Evolutionary conservation across 345 rosid species (phyloP).

Genomic region (Camelina hispida): DNA sequence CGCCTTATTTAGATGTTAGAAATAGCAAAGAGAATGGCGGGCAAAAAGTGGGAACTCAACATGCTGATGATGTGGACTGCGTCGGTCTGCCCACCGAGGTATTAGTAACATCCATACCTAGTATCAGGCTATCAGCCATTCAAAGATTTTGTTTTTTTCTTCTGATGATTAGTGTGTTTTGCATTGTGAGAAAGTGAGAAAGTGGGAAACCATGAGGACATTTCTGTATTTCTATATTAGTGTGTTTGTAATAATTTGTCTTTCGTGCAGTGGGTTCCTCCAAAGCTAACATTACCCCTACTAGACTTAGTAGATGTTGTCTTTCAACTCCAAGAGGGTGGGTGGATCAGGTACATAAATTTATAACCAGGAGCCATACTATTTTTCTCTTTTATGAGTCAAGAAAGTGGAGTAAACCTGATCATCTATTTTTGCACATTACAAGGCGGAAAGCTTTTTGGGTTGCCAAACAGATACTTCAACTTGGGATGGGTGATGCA

Average conservation of each 20-base stretch:
- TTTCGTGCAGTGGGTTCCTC: slow-evolving; percentile 94
- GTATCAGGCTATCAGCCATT: slow-evolving; percentile 27
- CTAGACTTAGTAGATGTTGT: slow-evolving; percentile 90
- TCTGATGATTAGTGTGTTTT: slow-evolving; percentile 10
- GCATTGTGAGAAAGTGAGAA: slow-evolving; percentile 1
- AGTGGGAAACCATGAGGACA: slow-evolving; percentile 19
- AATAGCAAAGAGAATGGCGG: slow-evolving; percentile 52
- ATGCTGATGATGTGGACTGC: slow-evolving; percentile 52
- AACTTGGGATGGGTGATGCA: slow-evolving; percentile 99
- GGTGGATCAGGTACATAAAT: slow-evolving; percentile 90
- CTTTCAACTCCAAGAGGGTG: slow-evolving; percentile 97
- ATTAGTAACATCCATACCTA: slow-evolving; percentile 21
- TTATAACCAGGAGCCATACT: neutral
- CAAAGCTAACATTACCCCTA: slow-evolving; percentile 78
- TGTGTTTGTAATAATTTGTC: slow-evolving; percentile 32
- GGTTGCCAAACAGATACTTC: slow-evolving; percentile 97
- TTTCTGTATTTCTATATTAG: slow-evolving; percentile 14
- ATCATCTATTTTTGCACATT: slow-evolving; percentile 30
- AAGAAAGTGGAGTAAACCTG: slow-evolving; percentile 26
- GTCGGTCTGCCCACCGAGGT: slow-evolving; percentile 84
- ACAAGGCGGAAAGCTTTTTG: slow-evolving; percentile 95
- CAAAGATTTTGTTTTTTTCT: neutral
- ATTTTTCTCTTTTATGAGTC: neutral
- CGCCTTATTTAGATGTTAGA: slow-evolving; percentile 43
- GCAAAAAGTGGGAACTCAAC: slow-evolving; percentile 48